A percentile compares a stretch with the other conserved stretches of the same genome.
These are phyloP conservation scores for Uronychia setigera DNA, from an alignment of 73 alveolate species.

Conservation along the genomic window DNA sequence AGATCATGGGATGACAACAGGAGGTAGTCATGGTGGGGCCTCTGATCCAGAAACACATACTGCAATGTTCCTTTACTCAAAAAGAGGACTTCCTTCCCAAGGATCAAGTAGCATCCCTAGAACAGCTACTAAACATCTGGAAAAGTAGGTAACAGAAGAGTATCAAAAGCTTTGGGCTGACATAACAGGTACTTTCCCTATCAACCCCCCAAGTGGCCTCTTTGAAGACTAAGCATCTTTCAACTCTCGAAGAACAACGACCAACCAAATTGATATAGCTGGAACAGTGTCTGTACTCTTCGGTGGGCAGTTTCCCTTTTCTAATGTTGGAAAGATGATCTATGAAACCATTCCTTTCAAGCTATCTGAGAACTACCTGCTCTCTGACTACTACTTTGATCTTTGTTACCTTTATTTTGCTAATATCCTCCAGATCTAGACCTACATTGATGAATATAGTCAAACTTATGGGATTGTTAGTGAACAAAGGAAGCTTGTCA, in stretches of 20 bases:
- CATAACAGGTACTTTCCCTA: neutral
- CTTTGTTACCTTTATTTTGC: neutral
- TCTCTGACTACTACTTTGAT: neutral
- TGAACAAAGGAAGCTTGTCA: neutral
- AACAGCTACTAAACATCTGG: neutral
- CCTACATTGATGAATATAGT: neutral
- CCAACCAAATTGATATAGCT: conserved; percentile 48
- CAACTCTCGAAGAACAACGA: neutral
- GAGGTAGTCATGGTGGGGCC: conserved; percentile 83
- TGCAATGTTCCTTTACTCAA: conserved; percentile 60
- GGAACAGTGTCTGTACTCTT: conserved; percentile 38
- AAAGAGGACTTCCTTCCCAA: conserved; percentile 11
- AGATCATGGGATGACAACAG: conserved; percentile 88
- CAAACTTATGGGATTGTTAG: neutral
- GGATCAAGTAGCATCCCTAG: neutral
- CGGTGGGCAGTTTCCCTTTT: conserved; percentile 39
- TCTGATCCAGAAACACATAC: conserved; percentile 47
- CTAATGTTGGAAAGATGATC: conserved; percentile 49
- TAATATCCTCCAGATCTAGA: neutral
- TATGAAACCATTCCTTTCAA: conserved; percentile 6
- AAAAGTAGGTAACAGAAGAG: neutral
- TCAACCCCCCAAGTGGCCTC: neutral
- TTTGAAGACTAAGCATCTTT: neutral
- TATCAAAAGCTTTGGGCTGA: neutral
- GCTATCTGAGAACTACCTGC: neutral